Evolutionary conservation across 2,329 filamentous ascomycete species (phyloP).

Genomic region (Fusarium protoensiforme): DNA sequence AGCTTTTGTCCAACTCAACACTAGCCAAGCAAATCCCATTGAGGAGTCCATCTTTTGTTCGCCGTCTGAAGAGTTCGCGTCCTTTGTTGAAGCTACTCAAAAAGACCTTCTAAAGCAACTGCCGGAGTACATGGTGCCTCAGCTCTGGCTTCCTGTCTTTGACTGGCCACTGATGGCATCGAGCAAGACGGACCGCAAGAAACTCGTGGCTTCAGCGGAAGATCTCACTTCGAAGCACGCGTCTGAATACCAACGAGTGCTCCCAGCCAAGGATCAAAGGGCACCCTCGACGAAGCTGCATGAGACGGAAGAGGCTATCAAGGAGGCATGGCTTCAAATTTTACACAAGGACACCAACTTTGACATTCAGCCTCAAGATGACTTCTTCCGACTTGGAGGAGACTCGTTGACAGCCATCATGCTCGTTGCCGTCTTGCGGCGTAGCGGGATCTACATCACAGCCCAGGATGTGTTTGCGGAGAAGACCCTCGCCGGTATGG

Average conservation of each 20-base stretch:
- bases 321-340: background rate
- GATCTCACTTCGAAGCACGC: background rate
- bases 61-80: background rate
- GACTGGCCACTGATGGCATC: constrained; percentile 24
- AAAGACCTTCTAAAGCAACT: constrained; percentile 4
- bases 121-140: constrained; percentile 33
- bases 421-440: background rate
- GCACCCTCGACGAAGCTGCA: constrained; percentile 42
- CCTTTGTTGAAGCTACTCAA: background rate
- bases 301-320: constrained; percentile 30
- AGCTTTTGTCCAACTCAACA: background rate
- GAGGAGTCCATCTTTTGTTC: background rate
- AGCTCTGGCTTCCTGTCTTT: constrained; percentile 18
- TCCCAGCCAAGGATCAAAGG: background rate
- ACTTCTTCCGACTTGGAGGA: constrained; percentile 22
- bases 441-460: background rate
- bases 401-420: constrained; percentile 29
- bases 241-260: background rate
- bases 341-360: background rate
- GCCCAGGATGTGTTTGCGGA: background rate
- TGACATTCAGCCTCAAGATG: constrained; percentile 12
- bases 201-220: constrained; percentile 5
- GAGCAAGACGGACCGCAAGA: constrained; percentile 29
- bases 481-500: background rate
- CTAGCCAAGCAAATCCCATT: background rate